These are phyloP conservation scores for Trichoderma parareesei DNA, from an alignment of 495 filamentous ascomycete species.

Conservation along the genomic window DNA sequence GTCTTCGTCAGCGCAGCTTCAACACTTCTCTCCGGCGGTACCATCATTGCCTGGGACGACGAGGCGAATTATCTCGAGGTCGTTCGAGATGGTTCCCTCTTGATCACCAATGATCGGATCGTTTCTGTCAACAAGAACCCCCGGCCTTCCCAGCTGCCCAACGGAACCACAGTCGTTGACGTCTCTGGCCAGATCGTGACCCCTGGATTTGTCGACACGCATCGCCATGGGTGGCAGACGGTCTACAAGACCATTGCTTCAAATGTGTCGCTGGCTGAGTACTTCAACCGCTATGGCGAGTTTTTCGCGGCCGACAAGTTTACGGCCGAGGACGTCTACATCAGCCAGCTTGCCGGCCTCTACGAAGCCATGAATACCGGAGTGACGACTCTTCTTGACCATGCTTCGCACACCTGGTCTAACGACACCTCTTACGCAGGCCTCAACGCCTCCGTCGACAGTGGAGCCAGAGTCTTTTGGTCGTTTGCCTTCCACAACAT, in stretches of 20 bases:
- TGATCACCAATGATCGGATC: constrained; percentile 34
- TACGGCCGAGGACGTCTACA: constrained; percentile 30
- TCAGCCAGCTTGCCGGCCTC: constrained; percentile 33
- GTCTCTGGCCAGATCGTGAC: constrained; percentile 38
- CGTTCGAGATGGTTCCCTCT: constrained; percentile 30
- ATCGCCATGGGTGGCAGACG: constrained; percentile 46
- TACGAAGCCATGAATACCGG: constrained; percentile 33
- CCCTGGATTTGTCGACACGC: constrained; percentile 47
- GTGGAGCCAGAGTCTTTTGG: constrained; percentile 37
- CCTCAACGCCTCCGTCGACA: constrained; percentile 29
- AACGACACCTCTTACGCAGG: constrained; percentile 24
- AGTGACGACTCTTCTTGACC: constrained; percentile 28
- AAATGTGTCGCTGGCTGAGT: constrained; percentile 27
- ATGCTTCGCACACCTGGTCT: constrained; percentile 26
- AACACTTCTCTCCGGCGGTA: constrained; percentile 31
- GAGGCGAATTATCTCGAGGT: constrained; percentile 26
- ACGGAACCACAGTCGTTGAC: constrained; percentile 31
- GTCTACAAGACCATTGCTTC: constrained; percentile 30
- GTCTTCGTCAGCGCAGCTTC: constrained; percentile 16
- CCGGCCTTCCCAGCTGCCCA: constrained; percentile 8
- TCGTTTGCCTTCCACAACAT: constrained; percentile 22
- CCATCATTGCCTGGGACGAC: constrained; percentile 34
- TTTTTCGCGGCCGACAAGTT: constrained; percentile 15
- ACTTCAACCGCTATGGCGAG: constrained; percentile 22
- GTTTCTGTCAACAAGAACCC: constrained; percentile 19